These are phyloP conservation scores for Termitomyces bulborhizus DNA, from an alignment of 768 basidiomycete species.

Conservation along the genomic window DNA sequence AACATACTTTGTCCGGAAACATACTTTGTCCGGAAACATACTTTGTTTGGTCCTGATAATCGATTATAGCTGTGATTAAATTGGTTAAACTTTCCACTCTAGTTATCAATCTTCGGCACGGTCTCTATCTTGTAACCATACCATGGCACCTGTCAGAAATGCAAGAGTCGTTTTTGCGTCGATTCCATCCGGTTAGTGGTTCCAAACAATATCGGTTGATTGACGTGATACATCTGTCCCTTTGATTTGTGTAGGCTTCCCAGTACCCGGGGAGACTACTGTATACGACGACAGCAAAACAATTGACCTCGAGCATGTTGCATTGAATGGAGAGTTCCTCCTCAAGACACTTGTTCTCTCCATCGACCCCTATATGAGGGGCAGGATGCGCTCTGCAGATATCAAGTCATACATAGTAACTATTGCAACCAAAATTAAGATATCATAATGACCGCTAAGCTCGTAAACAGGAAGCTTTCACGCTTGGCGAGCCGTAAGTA, in stretches of 20 bases:
- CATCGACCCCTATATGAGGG: slow-evolving; percentile 39
- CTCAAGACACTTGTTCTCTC: slow-evolving; percentile 38
- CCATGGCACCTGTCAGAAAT: slow-evolving; percentile 2
- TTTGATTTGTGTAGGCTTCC: background rate
- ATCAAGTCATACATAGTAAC: slow-evolving; percentile 13
- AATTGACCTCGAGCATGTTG: slow-evolving; percentile 37
- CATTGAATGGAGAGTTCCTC: slow-evolving; percentile 18
- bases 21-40: too few relatives aligned
- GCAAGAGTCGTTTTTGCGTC: background rate
- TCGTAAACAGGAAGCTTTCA: background rate
- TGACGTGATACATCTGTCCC: too few relatives aligned
- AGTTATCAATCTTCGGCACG: too few relatives aligned
- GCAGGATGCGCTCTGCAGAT: slow-evolving; percentile 25
- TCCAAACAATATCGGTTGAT: background rate
- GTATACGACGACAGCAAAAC: slow-evolving; percentile 29
- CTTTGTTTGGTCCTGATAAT: too few relatives aligned
- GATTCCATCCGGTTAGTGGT: background rate
- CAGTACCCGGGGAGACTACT: slow-evolving; percentile 29
- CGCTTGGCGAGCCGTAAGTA: slow-evolving; percentile 20
- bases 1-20: too few relatives aligned
- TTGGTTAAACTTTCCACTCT: too few relatives aligned
- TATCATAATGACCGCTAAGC: background rate
- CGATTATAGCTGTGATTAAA: too few relatives aligned
- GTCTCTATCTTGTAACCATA: background rate
- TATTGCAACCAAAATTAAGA: slow-evolving; percentile 1